A percentile compares a stretch with the other conserved stretches of the same genome.
phyloP scores from a whole-genome alignment of 2,329 filamentous ascomycete genomes.

The Thielaviopsis cerberus region DNA sequence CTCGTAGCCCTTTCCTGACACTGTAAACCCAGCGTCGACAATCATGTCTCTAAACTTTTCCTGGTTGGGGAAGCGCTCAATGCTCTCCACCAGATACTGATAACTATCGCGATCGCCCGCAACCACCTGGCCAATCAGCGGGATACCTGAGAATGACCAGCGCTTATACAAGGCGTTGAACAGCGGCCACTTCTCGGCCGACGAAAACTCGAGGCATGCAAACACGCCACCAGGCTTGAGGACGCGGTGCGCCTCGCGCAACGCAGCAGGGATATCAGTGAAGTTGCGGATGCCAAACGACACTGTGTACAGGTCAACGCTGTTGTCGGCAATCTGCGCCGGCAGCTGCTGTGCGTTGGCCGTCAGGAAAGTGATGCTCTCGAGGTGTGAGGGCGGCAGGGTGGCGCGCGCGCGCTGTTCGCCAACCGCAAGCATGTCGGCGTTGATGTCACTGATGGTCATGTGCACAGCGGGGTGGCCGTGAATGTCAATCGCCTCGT shows the following conservation, averaged over 20 bases:
- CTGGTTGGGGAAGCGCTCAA: conserved; percentile 80
- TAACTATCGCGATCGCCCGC: conserved; percentile 90
- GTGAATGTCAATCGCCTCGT: conserved; percentile 70
- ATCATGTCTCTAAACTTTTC: conserved; percentile 72
- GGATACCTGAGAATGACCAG: conserved; percentile 91
- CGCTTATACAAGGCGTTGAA: conserved; percentile 80
- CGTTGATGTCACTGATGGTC: conserved; percentile 90
- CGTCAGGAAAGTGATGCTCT: conserved; percentile 56
- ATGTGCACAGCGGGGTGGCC: conserved; percentile 57
- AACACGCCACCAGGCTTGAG: conserved; percentile 91
- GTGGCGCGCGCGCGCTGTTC: conserved; percentile 50
- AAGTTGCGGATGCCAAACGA: conserved; percentile 97
- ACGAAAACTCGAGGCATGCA: conserved; percentile 88
- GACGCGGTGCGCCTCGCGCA: conserved; percentile 70
- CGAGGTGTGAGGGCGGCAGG: conserved; percentile 32
- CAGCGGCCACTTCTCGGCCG: conserved; percentile 53
- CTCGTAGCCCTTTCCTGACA: conserved; percentile 70
- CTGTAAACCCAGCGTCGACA: conserved; percentile 61
- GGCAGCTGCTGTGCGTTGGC: conserved; percentile 72
- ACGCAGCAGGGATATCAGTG: conserved; percentile 67
- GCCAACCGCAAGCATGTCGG: conserved; percentile 81
- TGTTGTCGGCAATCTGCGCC: conserved; percentile 41
- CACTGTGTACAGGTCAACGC: conserved; percentile 90
- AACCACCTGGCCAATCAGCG: conserved; percentile 84
- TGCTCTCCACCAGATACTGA: conserved; percentile 96